Evolutionary conservation across 306 rosid genomes (phyloP), one percentile per base, ranked within the genome.

Genomic region (Citrullus mucosospermus): DNA sequence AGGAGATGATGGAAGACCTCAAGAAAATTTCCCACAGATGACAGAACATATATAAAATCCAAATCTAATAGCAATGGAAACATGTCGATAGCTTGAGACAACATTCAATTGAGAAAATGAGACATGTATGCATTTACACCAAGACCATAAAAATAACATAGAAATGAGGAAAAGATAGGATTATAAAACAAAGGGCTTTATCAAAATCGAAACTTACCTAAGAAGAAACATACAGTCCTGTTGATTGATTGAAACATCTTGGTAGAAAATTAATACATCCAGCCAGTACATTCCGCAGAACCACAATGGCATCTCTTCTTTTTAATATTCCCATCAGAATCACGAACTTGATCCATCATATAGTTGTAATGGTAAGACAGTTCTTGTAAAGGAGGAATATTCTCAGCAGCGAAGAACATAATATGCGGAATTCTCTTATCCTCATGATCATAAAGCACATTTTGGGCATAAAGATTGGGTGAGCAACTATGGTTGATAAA

Each of bases 381-480:
- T 87, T 94, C 98, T 80, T 90, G 95, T 88, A 94, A 70, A 5
- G 98, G 95, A 84, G 97, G 98, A 84, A 94, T 90, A 82, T 94
- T 92, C 80, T 94, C 98, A 2, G 89, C 95, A n/a, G 98, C 96
- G 79, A 92, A 94, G 63, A 94, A 57, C 97, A 94, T 92, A 43
- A 94, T 87, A 83, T 92, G 98, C 65, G 98, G 98, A 84, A 92
- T 89, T 83, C 98, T 87, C 78, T 48, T 84, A 85, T 94, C 97
- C 66, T 89, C 88, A 22, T 92, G 93, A 86, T 94, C 96, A 84
- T 82, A 91, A 44, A 94, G 91, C 38, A 94, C 92, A 78, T 94
- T 88, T 78, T 92, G 97, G 39, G 98, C 98, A 83, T 90, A 89
- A 57, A 94, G 91, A 88, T 94, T 94, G n/a, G 98, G 98, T 54